These are phyloP conservation scores for Schwanniomyces occidentalis DNA, from an alignment of 805 yeast genomes.

Conservation along the genomic window DNA sequence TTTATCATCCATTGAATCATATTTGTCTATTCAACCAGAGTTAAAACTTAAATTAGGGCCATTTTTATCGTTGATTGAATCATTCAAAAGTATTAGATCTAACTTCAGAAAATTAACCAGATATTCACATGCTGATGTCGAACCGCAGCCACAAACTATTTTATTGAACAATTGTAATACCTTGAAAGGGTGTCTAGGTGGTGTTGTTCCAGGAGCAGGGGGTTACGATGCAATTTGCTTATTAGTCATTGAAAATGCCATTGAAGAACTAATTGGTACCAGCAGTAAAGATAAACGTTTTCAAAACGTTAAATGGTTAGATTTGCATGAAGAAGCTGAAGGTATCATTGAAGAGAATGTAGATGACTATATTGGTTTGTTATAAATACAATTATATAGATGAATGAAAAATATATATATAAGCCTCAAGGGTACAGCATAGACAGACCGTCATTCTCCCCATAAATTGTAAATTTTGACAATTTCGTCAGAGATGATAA, in stretches of 20 bases:
- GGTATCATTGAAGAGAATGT: constrained; percentile 57
- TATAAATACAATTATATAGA: background rate
- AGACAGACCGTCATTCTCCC: no score
- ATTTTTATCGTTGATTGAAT: constrained; percentile 33
- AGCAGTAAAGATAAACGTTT: constrained; percentile 30
- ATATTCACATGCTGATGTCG: constrained; percentile 80
- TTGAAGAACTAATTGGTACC: constrained; percentile 24
- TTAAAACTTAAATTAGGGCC: constrained; percentile 1
- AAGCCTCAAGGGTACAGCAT: no score
- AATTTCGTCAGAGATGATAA: no score
- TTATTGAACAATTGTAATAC: constrained; percentile 53
- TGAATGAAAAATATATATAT: no score
- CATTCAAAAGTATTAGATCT: constrained; percentile 54
- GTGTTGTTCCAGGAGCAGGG: constrained; percentile 99
- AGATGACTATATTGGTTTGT: constrained; percentile 26
- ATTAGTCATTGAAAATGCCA: constrained; percentile 52
- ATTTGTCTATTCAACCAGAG: constrained; percentile 5
- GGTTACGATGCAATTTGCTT: constrained; percentile 92
- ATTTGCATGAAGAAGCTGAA: constrained; percentile 58
- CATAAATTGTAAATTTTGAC: no score
- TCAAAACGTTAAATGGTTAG: constrained; percentile 62
- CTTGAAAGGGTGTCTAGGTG: constrained; percentile 80
- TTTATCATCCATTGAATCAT: background rate
- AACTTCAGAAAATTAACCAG: constrained; percentile 61
- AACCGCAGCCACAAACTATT: constrained; percentile 74